phyloP scores from a whole-genome alignment of 2,329 filamentous ascomycete species.

The Venturia oleaginea region DNA sequence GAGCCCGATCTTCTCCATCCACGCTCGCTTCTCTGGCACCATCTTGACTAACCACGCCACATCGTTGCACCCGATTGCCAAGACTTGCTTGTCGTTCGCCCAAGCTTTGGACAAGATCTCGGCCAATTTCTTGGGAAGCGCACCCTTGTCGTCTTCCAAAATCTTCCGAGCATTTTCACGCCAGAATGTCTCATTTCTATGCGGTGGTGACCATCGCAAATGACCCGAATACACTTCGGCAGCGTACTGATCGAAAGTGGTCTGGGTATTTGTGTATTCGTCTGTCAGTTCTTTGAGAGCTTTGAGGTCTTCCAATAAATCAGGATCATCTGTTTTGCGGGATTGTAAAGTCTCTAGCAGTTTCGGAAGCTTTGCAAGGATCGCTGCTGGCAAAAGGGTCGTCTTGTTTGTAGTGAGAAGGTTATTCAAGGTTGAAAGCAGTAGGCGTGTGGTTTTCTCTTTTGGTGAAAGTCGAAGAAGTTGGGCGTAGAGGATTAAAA shows the following conservation, averaged over 20 bases:
- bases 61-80: slow-evolving; percentile 90
- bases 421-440: slow-evolving; percentile 83
- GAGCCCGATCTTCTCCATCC: slow-evolving; percentile 74
- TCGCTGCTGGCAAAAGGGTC: slow-evolving; percentile 67
- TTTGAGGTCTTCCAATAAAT: slow-evolving; percentile 42
- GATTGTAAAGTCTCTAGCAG: slow-evolving; percentile 49
- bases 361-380: slow-evolving; percentile 70
- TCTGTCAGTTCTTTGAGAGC: slow-evolving; percentile 57
- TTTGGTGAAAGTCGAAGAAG: slow-evolving; percentile 88
- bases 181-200: slow-evolving; percentile 83
- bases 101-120: slow-evolving; percentile 75
- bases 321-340: slow-evolving; percentile 42
- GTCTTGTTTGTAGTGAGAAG: slow-evolving; percentile 66
- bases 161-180: slow-evolving; percentile 83
- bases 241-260: slow-evolving; percentile 60
- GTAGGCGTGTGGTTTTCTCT: slow-evolving; percentile 90
- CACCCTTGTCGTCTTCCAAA: slow-evolving; percentile 71
- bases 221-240: slow-evolving; percentile 80
- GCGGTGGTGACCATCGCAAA: slow-evolving; percentile 85
- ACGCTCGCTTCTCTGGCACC: slow-evolving; percentile 70
- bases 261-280: slow-evolving; percentile 68
- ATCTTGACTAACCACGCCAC: slow-evolving; percentile 82
- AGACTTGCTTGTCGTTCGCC: slow-evolving; percentile 76
- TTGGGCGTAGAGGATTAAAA: slow-evolving; percentile 85
- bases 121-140: slow-evolving; percentile 69